Conservation (phyloP, 2,329 filamentous ascomycete genomes). For the Epichloe sylvatica region DNA sequence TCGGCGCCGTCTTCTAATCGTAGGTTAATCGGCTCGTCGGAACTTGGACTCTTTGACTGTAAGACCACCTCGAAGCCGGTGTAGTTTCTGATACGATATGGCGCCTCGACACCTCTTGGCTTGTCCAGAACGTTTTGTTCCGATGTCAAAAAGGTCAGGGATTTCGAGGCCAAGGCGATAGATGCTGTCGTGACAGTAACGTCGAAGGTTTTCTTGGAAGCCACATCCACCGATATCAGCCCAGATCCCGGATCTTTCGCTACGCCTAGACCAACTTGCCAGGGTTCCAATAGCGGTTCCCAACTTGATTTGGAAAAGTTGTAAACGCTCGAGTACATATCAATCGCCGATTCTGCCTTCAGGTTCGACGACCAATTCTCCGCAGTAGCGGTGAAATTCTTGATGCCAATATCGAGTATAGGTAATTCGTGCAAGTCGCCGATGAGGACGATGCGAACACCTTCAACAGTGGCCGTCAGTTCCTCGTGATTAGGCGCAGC, state of each 20-base stretch:
- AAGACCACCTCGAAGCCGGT: conserved; percentile 84
- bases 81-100: conserved; percentile 88
- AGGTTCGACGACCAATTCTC: conserved; percentile 84
- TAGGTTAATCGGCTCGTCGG: conserved; percentile 55
- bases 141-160: conserved; percentile 76
- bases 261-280: conserved; percentile 86
- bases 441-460: conserved; percentile 83
- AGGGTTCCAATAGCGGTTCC: conserved; percentile 93
- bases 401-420: conserved; percentile 84
- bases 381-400: conserved; percentile 72
- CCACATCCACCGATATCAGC: conserved; percentile 67
- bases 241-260: conserved; percentile 64
- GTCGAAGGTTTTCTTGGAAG: conserved; percentile 82
- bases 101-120: conserved; percentile 77
- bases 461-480: conserved; percentile 72
- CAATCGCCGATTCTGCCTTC: conserved; percentile 77
- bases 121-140: conserved; percentile 82
- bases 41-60: conserved; percentile 57
- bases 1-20: conserved; percentile 82
- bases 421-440: conserved; percentile 93
- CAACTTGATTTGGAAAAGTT: conserved; percentile 98
- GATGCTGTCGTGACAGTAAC: conserved; percentile 85
- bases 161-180: conserved; percentile 86
- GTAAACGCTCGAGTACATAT: conserved; percentile 92
- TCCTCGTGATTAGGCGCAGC: conserved; percentile 44